Base-by-base conservation (phyloP, 805 yeast genomes). In the Teunomyces gatunensis region DNA sequence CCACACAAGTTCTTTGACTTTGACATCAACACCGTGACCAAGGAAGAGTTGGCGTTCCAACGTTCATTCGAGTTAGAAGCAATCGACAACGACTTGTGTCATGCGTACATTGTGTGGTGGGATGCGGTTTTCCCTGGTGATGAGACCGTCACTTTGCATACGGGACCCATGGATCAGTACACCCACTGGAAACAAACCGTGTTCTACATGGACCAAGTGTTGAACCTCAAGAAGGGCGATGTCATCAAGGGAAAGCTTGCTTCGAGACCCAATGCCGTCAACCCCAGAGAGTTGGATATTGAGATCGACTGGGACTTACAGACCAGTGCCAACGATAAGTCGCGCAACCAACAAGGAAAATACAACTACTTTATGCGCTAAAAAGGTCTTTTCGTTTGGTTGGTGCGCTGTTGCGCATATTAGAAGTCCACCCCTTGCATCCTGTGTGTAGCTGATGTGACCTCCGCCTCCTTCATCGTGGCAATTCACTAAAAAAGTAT, bases 151-250 rank as follows among this genome's bases (percentile, higher is more conserved):
- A 73, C 72, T 28, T 91, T 94, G 64, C 85, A 94, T 17, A 95
- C 99, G 11, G 98, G 98, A 20, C 97, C 99, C 30, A 90, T 87
- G 70, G 84, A 90, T 42, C 81, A 83, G 57, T 90, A 91, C 76
- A 94, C 99, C 12, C 99, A 94, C 73, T 94, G 99, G 99, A 95
- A 94, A 68, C 99, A 94, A 73, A 87, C 97, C 15, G 95, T 94
- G 1, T 90, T 95, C 71, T 95, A 94, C 68, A 77, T 92, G 61
- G 83, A 79, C 57, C 87, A 89, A 59, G 96, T 88, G 25, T 69
- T 92, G 54, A 87, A 83, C 60, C 71, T 87, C 52, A 84, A 84
- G 61, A 74, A 75, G 56, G 96, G 92, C 48, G 99, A 94, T 59
- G 61, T 65, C 35, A 74, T 95, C 54, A 77, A 78, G 49, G 94